Evolutionary conservation across 495 filamentous ascomycete genomes (phyloP).

Genomic region (Haplographium delicatum): DNA sequence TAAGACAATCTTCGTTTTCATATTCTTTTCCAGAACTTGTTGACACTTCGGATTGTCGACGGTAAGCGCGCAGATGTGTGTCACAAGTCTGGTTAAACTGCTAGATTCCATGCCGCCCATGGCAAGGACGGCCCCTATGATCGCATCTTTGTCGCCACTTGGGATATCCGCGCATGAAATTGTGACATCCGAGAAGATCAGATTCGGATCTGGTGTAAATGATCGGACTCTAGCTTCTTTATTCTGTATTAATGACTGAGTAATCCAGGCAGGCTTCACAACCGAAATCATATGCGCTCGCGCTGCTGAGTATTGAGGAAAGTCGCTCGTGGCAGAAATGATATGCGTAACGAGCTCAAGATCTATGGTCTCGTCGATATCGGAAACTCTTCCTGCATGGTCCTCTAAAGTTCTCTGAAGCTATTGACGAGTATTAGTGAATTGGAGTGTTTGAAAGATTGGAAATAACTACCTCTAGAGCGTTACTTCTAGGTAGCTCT

Average conservation of each 20-base stretch:
- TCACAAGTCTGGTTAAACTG: conserved; percentile 63
- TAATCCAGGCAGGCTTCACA: conserved; percentile 78
- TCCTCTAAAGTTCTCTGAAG: conserved; percentile 31
- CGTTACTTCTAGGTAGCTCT: conserved; percentile 33
- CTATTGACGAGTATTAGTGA: conserved; percentile 15
- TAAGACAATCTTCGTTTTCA: conserved; percentile 77
- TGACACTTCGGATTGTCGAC: conserved; percentile 67
- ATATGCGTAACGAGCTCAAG: conserved; percentile 69
- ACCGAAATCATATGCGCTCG: conserved; percentile 73
- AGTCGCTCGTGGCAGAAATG: conserved; percentile 79
- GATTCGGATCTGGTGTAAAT: conserved; percentile 82
- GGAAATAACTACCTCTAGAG: conserved; percentile 43
- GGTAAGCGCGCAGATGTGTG: conserved; percentile 83
- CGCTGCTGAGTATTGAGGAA: conserved; percentile 70
- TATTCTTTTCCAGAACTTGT: conserved; percentile 53
- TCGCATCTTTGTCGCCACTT: conserved; percentile 83
- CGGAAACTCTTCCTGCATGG: conserved; percentile 49
- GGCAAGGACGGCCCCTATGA: conserved; percentile 82
- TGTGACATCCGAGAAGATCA: conserved; percentile 81
- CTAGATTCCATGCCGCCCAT: conserved; percentile 78
- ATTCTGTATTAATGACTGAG: conserved; percentile 56
- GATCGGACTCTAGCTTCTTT: conserved; percentile 74
- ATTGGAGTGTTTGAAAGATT: conserved; percentile 13
- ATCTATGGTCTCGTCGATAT: conserved; percentile 43
- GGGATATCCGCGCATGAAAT: conserved; percentile 76